Conservation (phyloP, 441 rosid species). For the Pelargonium australe region DNA sequence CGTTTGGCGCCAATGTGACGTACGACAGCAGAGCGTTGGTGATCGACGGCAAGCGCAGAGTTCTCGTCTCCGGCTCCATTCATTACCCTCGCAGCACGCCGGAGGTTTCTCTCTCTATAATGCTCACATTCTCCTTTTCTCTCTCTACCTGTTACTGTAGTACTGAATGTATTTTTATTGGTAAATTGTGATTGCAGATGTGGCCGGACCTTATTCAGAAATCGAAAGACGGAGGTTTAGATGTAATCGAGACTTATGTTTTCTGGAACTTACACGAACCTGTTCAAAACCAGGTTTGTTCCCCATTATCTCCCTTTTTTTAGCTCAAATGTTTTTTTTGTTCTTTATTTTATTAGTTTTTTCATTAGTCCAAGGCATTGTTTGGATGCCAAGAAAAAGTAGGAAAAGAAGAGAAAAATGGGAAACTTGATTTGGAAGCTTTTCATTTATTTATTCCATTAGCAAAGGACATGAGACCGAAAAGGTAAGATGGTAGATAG, state of each 20-base stretch:
- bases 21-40: constrained; percentile 73
- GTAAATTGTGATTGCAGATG: constrained; percentile 43
- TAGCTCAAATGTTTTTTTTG: not conserved
- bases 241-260: constrained; percentile 84
- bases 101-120: constrained; percentile 35
- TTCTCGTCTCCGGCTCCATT: constrained; percentile 83
- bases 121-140: not conserved
- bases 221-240: constrained; percentile 94
- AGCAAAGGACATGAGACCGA: too few species aligned
- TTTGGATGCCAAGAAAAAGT: constrained; percentile 22
- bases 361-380: not conserved
- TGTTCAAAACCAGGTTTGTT: constrained; percentile 56
- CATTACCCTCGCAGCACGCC: constrained; percentile 95
- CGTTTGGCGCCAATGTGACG: constrained; percentile 52
- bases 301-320: too few species aligned
- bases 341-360: too few species aligned
- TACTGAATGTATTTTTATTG: not conserved
- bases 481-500: too few species aligned
- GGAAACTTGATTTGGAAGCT: not conserved
- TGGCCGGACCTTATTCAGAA: constrained; percentile 94
- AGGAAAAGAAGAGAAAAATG: not conserved
- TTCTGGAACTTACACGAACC: constrained; percentile 92
- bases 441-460: too few species aligned
- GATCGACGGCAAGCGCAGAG: constrained; percentile 65
- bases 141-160: not conserved